Evolutionary conservation across 495 filamentous ascomycete species (phyloP), one percentile per base, ranked within the genome.

Genomic region (Xanthoparmelia taractica): DNA sequence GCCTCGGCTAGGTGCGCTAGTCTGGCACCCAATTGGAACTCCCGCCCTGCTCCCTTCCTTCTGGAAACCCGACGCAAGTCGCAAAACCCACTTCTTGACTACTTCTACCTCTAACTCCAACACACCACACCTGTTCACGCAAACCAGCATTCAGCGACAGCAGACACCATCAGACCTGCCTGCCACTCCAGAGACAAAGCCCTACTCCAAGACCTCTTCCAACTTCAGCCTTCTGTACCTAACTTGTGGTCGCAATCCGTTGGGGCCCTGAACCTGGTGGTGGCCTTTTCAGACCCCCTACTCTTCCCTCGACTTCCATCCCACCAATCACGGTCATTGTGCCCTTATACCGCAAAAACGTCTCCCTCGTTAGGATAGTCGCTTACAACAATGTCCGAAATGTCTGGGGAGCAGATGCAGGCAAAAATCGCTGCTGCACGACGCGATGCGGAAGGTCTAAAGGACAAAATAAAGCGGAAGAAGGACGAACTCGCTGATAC

Each of bases 401-500:
- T 86, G 81, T 84, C 75, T 71, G 82, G 83, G 68, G 85, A 87
- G 74, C 84, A 87, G 73, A 88, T 89, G 78, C 87, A 90, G 77
- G 84, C 87, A 71, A 90, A 89, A 80, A 98, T 98, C 73, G 92
- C 95, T 73, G 88, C 93, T 68, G 94, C 94, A 72, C 85, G 94
- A 79, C 90, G 94, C 80, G 94, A 98, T 82, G 94, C 94, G 67
- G 94, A 98, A 81, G 91, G 88, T 45, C 79, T 98, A 67, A 98
- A 98, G 83, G 94, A 97, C 75, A 87, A 90, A 78, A 98, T 98
- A 83, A 98, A 95, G 87, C 85, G 92, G 79, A 94, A 94, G 84
- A 98, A 97, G 87, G 94, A 98, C 84, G 94, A 97, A 76, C 82
- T 98, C 68, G 95, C 92, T 71, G 94, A 98, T 77, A 93, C 92